These are phyloP conservation scores for Coemansia sp. DNA, from an alignment of 192 early-diverging fungal genomes.

Conservation along the genomic window DNA sequence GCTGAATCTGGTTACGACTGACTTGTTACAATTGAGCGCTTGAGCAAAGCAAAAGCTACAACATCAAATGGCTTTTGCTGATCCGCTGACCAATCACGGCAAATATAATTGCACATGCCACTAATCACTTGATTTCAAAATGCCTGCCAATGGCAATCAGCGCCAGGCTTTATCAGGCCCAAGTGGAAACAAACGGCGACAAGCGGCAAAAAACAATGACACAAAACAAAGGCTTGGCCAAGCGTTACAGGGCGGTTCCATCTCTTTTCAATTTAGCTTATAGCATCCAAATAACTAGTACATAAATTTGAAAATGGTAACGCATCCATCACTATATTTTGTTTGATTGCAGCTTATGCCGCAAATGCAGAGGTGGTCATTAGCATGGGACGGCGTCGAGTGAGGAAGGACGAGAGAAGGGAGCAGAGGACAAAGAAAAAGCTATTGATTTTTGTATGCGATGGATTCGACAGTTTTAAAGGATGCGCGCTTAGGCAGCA, in stretches of 20 bases:
- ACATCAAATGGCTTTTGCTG: too few species aligned
- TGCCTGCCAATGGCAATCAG: too few species aligned
- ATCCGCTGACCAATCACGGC: too few species aligned
- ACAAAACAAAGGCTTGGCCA: neutral
- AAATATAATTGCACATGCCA: too few species aligned
- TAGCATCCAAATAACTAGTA: constrained; percentile 10
- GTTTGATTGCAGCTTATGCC: neutral
- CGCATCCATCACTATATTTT: constrained; percentile 5
- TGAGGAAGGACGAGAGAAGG: neutral
- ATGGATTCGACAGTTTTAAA: neutral
- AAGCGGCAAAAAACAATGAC: neutral
- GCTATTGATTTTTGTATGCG: neutral
- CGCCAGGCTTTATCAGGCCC: too few species aligned
- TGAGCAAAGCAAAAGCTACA: too few species aligned
- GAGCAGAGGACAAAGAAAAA: neutral
- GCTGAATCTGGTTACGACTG: too few species aligned
- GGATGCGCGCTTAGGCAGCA: neutral
- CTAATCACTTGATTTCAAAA: too few species aligned
- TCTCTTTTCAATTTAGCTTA: constrained; percentile 10
- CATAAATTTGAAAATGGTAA: constrained; percentile 11
- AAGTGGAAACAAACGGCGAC: neutral
- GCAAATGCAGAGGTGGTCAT: neutral
- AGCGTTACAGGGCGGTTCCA: neutral
- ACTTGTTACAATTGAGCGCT: too few species aligned
- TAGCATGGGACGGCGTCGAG: neutral